Evolutionary conservation across 1,139 yeast species (phyloP), one percentile per base, ranked within the genome.

Genomic region (Zygosaccharomyces pseudobailii): DNA sequence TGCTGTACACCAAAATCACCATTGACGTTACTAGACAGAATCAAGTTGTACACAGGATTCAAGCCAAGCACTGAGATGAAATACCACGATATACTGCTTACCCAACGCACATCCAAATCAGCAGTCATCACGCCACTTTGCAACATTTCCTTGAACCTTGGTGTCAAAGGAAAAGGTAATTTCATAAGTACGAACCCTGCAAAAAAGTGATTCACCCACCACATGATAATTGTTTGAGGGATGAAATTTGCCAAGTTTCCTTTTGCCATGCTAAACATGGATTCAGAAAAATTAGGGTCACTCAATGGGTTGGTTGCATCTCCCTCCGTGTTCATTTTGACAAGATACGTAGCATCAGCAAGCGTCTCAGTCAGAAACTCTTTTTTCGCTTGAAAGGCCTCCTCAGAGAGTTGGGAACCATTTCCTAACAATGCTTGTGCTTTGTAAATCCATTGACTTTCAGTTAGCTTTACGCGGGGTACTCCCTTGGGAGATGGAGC

Each of bases 71-170:
- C 78, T 50, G 89, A 87, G 47, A 92, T 87, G 66, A 92, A 88
- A 66, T 92, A 92, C 98, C 97, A 92, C n/a, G 97, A 89, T 27
- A 94, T 83, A 3, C 96, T 83, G 34, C 95, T 84, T n/a, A 92
- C 98, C 79, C 95, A 92, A 35, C 96, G 73, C 5, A 84, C 96
- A 61, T 89, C 94, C 53, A 92, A 73, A 59, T 92, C 95, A 1
- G 84, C 78, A 0, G 97, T 89, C 52, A 76, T 78, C 9, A 94
- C 85, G 3, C 97, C 96, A 28, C 80, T 80, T 66, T 92, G 98
- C 38, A 94, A 70, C 96, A 92, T 90, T 48, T 84, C 78, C 66
- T 92, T 92, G 72, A 92, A 92, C 51, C 94, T 82, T 38, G 84
- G 77, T 0, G 98, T 92, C 46, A 92, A 70, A 1, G 96, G 95